Base-by-base conservation (phyloP, 495 filamentous ascomycete species). In the Alectoria sarmentosa region DNA sequence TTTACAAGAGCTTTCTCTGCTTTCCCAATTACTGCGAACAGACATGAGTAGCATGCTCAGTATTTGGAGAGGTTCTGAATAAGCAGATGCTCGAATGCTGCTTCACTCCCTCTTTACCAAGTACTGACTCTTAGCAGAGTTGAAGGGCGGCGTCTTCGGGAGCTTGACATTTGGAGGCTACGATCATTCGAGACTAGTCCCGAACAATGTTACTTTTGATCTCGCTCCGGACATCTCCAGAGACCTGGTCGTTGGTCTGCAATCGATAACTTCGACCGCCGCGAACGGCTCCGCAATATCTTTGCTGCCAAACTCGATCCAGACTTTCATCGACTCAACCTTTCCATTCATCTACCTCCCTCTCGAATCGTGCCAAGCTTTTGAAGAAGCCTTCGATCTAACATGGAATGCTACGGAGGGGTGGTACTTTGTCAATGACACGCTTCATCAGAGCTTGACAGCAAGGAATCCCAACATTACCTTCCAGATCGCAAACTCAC, bases 141-240 rank as follows among this genome's bases (percentile, higher is more conserved):
- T 30, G 76, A 78, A 62, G 32, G 73, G 74, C 36, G 73, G 74
- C 36, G 77, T 81, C 13, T 78, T 80, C 52, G 78, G 75, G 15
- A 80, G 78, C 56, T 69, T 84, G 32, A 82, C 82, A 17, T 76
- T 86, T 42, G 83, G 82, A 32, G 83, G 83, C 10, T 85, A 83
- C 67, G 82, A 86, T 69, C 65, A 73, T 4, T 77, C 79, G 3
- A 71, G 80, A 30, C 81, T 83, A 65, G 70, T 70, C 7, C 73
- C 76, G 9, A 15, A 60, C 46, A 48, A 62, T 65, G 23, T 82
- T 13, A 74, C 74, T 5, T 82, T 85, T 66, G 72, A 66, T 15
- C 77, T 86, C 70, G 78, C 77, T 7, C 75, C 71, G 10, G 81
- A 85, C 63, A 69, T 78, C 34, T 63, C 61, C 34, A 23, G 61